Evolutionary conservation across 2,329 filamentous ascomycete species (phyloP).

Genomic region (Diaporthe velutina): DNA sequence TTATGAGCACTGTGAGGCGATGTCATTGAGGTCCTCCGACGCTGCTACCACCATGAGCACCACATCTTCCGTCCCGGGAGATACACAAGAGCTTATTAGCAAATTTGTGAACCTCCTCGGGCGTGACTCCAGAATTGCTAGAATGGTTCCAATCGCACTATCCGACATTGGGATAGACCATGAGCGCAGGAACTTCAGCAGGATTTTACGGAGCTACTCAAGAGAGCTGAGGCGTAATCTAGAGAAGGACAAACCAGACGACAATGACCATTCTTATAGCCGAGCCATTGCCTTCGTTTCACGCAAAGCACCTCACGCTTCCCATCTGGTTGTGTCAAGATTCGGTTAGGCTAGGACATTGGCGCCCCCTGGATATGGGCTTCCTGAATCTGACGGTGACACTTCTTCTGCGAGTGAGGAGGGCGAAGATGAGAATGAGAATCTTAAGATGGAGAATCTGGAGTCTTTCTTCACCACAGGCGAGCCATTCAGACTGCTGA

Average conservation of each 20-base stretch:
- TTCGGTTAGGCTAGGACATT: neutral
- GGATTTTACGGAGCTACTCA: neutral
- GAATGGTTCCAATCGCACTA: neutral
- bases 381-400: neutral
- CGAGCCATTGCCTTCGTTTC: neutral
- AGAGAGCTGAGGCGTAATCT: slow-evolving; percentile 1
- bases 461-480: neutral
- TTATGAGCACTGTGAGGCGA: neutral
- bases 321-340: neutral
- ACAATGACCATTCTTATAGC: neutral
- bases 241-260: neutral
- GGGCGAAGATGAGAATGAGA: neutral
- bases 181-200: neutral
- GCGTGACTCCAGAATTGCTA: neutral
- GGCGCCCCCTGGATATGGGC: neutral
- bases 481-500: neutral
- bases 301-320: neutral
- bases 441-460: neutral
- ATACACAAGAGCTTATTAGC: neutral
- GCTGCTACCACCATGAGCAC: neutral
- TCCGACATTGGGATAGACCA: neutral
- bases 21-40: neutral
- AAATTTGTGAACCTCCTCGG: neutral
- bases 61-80: neutral
- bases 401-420: neutral